These are phyloP conservation scores for Neurospora hispaniola DNA, from an alignment of 495 filamentous ascomycete genomes.

Conservation along the genomic window DNA sequence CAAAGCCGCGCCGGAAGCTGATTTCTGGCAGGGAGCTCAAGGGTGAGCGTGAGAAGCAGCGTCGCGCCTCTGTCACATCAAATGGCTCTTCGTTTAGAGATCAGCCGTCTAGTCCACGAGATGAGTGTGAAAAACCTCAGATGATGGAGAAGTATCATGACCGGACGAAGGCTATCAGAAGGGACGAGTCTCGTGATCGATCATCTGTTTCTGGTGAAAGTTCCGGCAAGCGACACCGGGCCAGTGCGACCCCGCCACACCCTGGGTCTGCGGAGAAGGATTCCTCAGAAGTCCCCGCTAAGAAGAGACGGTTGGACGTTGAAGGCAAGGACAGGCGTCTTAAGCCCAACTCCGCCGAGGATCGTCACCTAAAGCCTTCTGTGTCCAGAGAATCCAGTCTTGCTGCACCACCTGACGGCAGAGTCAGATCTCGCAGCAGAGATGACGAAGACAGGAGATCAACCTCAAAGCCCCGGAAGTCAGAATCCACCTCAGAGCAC, in stretches of 20 bases:
- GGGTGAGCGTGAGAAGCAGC: conserved; percentile 43
- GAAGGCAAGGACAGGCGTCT: conserved; percentile 33
- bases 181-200: conserved; percentile 46
- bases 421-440: conserved; percentile 17
- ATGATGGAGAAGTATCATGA: conserved; percentile 38
- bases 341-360: conserved; percentile 30
- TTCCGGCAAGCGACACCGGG: conserved; percentile 53
- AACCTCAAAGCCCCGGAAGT: conserved; percentile 25
- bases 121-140: conserved; percentile 29
- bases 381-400: conserved; percentile 23
- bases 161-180: conserved; percentile 39
- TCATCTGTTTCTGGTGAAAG: conserved; percentile 36
- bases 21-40: conserved; percentile 49
- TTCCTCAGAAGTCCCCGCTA: conserved; percentile 41
- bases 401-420: conserved; percentile 9
- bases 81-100: conserved; percentile 32
- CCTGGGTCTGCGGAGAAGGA: conserved; percentile 43
- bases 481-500: conserved; percentile 18
- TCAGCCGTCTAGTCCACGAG: conserved; percentile 29
- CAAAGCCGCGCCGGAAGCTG: conserved; percentile 49
- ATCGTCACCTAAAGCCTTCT: conserved; percentile 27
- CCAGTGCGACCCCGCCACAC: conserved; percentile 57
- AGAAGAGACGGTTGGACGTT: conserved; percentile 38
- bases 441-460: conserved; percentile 31
- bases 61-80: conserved; percentile 37